Evolutionary conservation across 2,329 filamentous ascomycete species (phyloP), one percentile per base, ranked within the genome.

Genomic region (Beauveria brongniartii): DNA sequence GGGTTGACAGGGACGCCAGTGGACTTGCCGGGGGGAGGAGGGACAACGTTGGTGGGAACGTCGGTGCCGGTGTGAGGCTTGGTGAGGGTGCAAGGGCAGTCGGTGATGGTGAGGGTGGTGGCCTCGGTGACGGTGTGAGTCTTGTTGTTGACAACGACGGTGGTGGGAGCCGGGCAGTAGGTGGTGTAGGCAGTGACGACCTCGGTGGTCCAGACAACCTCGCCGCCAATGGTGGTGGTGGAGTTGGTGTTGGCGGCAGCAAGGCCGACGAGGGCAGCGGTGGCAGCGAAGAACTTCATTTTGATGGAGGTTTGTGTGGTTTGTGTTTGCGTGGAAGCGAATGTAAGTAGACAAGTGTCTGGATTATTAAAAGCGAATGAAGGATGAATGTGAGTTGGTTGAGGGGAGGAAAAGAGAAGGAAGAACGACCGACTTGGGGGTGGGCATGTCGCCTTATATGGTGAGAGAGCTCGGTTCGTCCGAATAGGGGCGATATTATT

Each of bases 81-180:
- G 77, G 78, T 80, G 75, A 85, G 71, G 70, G 83, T 90, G 85
- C 85, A 89, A 68, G 86, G 83, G 81, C 87, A 88, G 81, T 87
- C 78, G 69, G 84, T 84, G 80, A 89, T 82, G 78, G 86, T 89
- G 74, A 89, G 75, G 73, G 84, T 87, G 73, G 85, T 87, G 72
- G 86, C 59, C 53, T 44, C 77, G 65, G 85, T 85, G 75, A 91
- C 78, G 68, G 82, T 87, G 82, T 89, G 89, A 76, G 86, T 89
- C 73, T 81, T 78, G 75, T 75, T 78, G 71, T 80, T 82, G 77
- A 87, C 79, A 69, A 81, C 82, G 74, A 90, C 75, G 67, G 78
- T 74, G 68, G 88, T 90, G 66, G 88, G 73, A 67, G 71, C 78
- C 22, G 88, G 87, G 84, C 89, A 91, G 84, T 81, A 90, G 71